Conservation (phyloP, 164 flowering plant species). For the Liriodendron chinense region DNA sequence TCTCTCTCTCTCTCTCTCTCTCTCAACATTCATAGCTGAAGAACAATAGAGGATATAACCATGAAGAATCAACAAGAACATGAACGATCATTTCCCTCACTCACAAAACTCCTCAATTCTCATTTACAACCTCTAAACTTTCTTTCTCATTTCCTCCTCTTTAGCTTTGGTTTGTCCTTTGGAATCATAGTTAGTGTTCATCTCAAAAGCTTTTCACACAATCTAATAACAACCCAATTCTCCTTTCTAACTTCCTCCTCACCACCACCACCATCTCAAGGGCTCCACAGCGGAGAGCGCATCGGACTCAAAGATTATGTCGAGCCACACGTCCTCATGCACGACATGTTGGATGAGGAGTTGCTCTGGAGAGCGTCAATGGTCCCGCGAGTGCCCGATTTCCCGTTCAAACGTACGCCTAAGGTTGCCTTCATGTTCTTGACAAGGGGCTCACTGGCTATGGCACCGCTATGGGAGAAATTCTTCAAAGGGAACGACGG, state of each 20-base stretch:
- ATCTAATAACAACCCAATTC: slow-evolving; percentile 16
- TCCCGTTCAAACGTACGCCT: slow-evolving; percentile 32
- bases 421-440: slow-evolving; percentile 67
- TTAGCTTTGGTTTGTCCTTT: slow-evolving; percentile 9
- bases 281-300: neutral
- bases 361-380: slow-evolving; percentile 35
- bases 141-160: slow-evolving; percentile 6
- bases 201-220: neutral
- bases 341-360: slow-evolving; percentile 20
- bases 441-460: slow-evolving; percentile 34
- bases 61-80: slow-evolving; percentile 8
- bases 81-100: neutral
- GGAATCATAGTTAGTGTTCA: slow-evolving; percentile 5
- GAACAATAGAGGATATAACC: neutral
- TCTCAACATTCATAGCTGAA: neutral
- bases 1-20: neutral
- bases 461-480: slow-evolving; percentile 62
- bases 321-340: slow-evolving; percentile 28
- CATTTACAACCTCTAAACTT: slow-evolving; percentile 4
- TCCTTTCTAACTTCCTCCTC: slow-evolving; percentile 6
- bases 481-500: slow-evolving; percentile 58
- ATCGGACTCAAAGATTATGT: slow-evolving; percentile 25
- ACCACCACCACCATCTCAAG: neutral
- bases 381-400: slow-evolving; percentile 27
- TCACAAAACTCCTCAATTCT: neutral